A percentile compares a stretch with the other conserved stretches of the same genome.
phyloP scores from a whole-genome alignment of 2,329 filamentous ascomycete genomes.

The Monosporascus sp. region DNA sequence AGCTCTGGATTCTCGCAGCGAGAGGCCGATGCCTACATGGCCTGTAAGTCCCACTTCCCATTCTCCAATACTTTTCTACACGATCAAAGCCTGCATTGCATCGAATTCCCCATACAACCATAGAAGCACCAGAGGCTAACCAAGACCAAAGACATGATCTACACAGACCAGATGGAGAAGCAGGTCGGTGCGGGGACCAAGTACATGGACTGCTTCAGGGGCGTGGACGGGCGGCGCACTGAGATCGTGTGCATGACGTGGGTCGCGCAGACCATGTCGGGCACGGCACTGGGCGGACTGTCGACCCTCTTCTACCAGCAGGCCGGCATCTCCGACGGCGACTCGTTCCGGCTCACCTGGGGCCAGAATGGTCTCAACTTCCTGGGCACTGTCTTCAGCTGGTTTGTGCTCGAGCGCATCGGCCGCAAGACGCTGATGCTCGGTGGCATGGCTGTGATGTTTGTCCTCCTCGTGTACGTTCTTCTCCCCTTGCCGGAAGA shows the following conservation, averaged over 20 bases:
- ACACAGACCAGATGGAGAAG: constrained; percentile 37
- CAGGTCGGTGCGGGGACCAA: constrained; percentile 27
- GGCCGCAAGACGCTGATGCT: constrained; percentile 36
- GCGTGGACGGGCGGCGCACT: constrained; percentile 32
- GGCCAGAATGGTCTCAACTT: constrained; percentile 34
- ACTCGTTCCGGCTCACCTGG: constrained; percentile 28
- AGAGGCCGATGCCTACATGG: constrained; percentile 23
- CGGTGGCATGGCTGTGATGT: constrained; percentile 34
- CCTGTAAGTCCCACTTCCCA: constrained; percentile 13
- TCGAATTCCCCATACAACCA: not conserved
- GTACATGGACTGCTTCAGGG: constrained; percentile 37
- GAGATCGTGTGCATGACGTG: constrained; percentile 31
- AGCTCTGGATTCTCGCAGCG: constrained; percentile 24
- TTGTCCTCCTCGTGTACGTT: constrained; percentile 32
- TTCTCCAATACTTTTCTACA: not conserved
- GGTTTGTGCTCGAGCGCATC: constrained; percentile 32
- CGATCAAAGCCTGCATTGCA: too few species aligned
- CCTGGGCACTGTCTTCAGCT: constrained; percentile 36
- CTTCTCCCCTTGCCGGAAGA: constrained; percentile 2
- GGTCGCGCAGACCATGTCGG: constrained; percentile 26
- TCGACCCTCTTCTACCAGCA: constrained; percentile 32
- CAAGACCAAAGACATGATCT: constrained; percentile 32
- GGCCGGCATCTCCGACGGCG: constrained; percentile 26
- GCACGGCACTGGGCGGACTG: constrained; percentile 27
- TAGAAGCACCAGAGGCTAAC: not conserved